Percentiles rank a stretch among this genome's conserved stretches.
These are phyloP conservation scores for Ganoderma meredithae DNA, from an alignment of 1,284 basidiomycete genomes.

Conservation along the genomic window DNA sequence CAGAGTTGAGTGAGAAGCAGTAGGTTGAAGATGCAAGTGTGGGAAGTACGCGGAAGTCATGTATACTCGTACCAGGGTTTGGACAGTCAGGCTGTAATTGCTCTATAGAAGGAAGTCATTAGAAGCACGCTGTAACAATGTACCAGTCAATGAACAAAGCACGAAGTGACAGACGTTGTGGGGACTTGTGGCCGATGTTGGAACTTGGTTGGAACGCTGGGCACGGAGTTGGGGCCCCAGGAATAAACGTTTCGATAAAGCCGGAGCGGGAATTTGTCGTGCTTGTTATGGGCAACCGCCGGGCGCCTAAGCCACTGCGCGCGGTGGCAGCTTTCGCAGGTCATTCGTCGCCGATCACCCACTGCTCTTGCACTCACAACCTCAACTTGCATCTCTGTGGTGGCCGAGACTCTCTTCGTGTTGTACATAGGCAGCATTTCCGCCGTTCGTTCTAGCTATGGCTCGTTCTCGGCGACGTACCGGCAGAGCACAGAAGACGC, in stretches of 20 bases:
- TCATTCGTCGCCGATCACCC: slow-evolving; percentile 4
- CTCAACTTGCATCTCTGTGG: slow-evolving; percentile 1
- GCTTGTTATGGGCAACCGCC: slow-evolving; percentile 8
- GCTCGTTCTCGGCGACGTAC: slow-evolving; percentile 38
- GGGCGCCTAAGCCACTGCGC: slow-evolving; percentile 14
- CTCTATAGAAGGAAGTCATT: slow-evolving; percentile 15
- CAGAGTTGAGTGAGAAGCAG: slow-evolving; percentile 76
- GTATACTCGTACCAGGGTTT: slow-evolving; percentile 31
- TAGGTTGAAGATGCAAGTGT: slow-evolving; percentile 34
- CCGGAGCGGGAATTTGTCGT: neutral
- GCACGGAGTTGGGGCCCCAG: neutral
- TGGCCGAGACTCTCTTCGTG: neutral
- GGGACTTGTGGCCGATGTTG: neutral
- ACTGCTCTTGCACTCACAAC: slow-evolving; percentile 12
- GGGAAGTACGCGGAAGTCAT: slow-evolving; percentile 24
- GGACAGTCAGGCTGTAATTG: slow-evolving; percentile 32
- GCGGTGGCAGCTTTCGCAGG: slow-evolving; percentile 20
- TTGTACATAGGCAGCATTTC: slow-evolving; percentile 5
- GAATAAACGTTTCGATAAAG: too few relatives aligned
- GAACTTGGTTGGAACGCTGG: neutral
- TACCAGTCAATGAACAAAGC: neutral
- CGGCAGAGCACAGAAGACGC: slow-evolving; percentile 35
- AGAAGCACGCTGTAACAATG: slow-evolving; percentile 4
- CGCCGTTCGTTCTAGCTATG: slow-evolving; percentile 25
- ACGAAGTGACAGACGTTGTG: neutral